Base-by-base conservation (phyloP, 805 yeast genomes). In the Isabelozyma heimii region DNA sequence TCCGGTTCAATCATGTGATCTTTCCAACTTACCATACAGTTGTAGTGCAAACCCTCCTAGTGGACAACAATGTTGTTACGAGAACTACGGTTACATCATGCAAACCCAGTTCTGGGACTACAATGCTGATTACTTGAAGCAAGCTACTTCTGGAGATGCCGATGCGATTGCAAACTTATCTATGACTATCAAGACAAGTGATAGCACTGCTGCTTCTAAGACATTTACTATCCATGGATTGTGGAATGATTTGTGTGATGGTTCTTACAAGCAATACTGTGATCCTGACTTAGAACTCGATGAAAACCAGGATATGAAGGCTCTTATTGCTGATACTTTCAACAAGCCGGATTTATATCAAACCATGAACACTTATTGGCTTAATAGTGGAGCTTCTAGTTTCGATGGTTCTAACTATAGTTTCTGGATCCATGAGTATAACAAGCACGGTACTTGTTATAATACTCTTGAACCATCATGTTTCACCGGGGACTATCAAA, bases 81-180 rank as follows among this genome's bases (percentile, higher is more conserved):
- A 91, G 61, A 79, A 81, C 43, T 91, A 95, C 43, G 97, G 97
- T 5, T 76, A 89, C 13, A 72, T 91, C 37, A 67, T 91, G 45
- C 87, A 82, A 62, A 88, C 97, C 0, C 98, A 91, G 63, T 91
- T 91, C 70, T 91, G 97, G 97, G 96, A 91, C 67, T 87, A 86
- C 61, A 68, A 73, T 51, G 91, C 94, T 1, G 51, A 41, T 26
- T 57, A 50, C 40, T 48, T 52, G 37, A 38, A 38, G 4, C 27
- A 46, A 16, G 56, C 51, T 30, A 49, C 44, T 15, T 27, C 40
- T 10, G 17, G 17, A 8, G 14, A 27, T 14, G 10, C 9, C 10
- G 42, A 40, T 6, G 27, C 27, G 6, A 9, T 20, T 14, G 24
- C 42, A 15, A 20, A 40, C 15, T 16, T 37, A 14, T 10, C 40